phyloP scores from a whole-genome alignment of 2,329 filamentous ascomycete genomes.

The Colletotrichum sp. region DNA sequence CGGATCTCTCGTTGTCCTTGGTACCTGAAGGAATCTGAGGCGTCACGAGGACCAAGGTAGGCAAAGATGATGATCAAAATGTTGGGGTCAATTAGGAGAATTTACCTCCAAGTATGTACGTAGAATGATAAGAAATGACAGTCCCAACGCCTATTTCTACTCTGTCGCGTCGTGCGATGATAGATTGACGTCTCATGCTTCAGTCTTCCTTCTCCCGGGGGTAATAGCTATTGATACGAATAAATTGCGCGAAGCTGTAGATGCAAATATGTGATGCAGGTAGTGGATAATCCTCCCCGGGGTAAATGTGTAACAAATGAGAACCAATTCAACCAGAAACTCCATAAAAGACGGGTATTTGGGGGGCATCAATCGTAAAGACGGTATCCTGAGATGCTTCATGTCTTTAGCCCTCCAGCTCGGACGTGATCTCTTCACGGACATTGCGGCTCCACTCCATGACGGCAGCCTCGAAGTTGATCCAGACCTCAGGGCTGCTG shows the following conservation, averaged over 20 bases:
- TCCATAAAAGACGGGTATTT: constrained; percentile 22
- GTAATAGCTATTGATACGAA: background rate
- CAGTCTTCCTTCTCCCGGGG: background rate
- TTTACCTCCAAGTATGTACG: constrained; percentile 1
- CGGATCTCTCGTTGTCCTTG: background rate
- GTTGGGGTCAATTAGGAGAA: background rate
- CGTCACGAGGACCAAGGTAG: background rate
- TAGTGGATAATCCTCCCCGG: background rate
- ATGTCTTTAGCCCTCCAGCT: constrained; percentile 45
- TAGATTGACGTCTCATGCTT: background rate
- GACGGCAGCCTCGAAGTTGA: constrained; percentile 82
- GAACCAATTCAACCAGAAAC: constrained; percentile 1
- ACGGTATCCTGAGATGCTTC: constrained; percentile 1
- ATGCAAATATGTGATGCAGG: background rate
- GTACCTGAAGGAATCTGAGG: background rate
- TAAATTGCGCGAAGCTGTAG: background rate
- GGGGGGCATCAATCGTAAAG: constrained; percentile 20
- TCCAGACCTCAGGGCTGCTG: constrained; percentile 73
- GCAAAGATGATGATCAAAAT: background rate
- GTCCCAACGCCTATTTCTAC: background rate
- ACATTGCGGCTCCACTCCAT: constrained; percentile 84
- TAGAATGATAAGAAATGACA: background rate
- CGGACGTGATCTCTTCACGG: constrained; percentile 80
- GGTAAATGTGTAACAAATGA: background rate
- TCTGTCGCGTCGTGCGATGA: background rate